Conservation (phyloP, 1,284 basidiomycete genomes). For the Rhodotorula sp. region DNA sequence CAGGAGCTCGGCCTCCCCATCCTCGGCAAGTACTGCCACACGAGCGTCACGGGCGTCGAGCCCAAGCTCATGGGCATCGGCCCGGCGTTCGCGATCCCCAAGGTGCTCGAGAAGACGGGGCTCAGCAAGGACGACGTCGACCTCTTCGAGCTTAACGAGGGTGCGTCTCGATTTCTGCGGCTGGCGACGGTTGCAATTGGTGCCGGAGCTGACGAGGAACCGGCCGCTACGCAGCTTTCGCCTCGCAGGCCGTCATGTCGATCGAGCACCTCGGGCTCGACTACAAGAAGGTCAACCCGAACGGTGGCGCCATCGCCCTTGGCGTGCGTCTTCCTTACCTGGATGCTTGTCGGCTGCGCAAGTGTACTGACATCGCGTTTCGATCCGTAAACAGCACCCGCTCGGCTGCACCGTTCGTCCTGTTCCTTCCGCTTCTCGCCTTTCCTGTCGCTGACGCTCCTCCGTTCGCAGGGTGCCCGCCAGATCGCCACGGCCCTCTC, state of each 20-base stretch:
- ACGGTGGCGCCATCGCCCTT: conserved; percentile 57
- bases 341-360: neutral
- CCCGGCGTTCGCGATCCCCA: conserved; percentile 80
- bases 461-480: conserved; percentile 59
- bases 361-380: neutral
- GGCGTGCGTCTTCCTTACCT: conserved; percentile 48
- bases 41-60: conserved; percentile 69
- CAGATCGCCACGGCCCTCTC: conserved; percentile 82
- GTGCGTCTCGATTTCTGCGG: conserved; percentile 58
- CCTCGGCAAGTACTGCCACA: conserved; percentile 84
- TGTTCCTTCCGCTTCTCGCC: neutral
- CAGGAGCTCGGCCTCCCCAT: conserved; percentile 87
- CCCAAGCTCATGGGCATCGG: conserved; percentile 80
- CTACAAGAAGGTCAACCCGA: conserved; percentile 55
- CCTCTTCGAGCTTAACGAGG: conserved; percentile 85
- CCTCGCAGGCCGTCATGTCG: conserved; percentile 56
- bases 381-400: conserved; percentile 13
- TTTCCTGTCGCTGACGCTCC: neutral
- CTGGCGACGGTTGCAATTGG: neutral
- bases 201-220: neutral
- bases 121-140: conserved; percentile 74
- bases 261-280: conserved; percentile 58
- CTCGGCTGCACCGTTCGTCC: conserved; percentile 21
- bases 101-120: conserved; percentile 72
- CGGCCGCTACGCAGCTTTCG: conserved; percentile 47